A percentile compares a stretch with the other conserved stretches of the same genome.
Evolutionary conservation across 2,329 filamentous ascomycete species (phyloP).

Genomic region (Cercospora zeina): DNA sequence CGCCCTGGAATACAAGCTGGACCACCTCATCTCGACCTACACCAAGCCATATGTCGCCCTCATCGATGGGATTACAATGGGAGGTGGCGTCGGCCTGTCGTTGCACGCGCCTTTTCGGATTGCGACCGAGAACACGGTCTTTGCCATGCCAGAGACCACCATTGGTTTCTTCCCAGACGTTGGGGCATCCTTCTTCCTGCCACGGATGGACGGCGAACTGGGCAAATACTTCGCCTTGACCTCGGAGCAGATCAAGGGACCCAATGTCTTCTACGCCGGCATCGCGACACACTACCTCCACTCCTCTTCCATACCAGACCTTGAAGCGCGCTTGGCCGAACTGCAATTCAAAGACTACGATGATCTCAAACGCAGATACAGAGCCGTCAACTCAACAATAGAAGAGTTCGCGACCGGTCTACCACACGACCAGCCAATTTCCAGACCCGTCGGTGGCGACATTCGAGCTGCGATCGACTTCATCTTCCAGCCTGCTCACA

Average conservation of each 20-base stretch:
- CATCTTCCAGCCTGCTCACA: slow-evolving; percentile 48
- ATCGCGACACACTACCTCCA: slow-evolving; percentile 96
- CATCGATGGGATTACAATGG: slow-evolving; percentile 99
- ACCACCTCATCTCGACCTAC: slow-evolving; percentile 94
- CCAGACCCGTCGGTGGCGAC: slow-evolving; percentile 53
- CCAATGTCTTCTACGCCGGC: slow-evolving; percentile 85
- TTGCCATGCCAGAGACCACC: slow-evolving; percentile 97
- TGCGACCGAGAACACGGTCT: slow-evolving; percentile 90
- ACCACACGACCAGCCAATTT: slow-evolving; percentile 64
- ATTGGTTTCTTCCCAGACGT: slow-evolving; percentile 99
- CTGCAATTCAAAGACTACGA: slow-evolving; percentile 82
- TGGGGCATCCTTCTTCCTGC: slow-evolving; percentile 92
- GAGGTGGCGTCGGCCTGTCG: slow-evolving; percentile 89
- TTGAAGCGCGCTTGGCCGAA: slow-evolving; percentile 85
- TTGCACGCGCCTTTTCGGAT: slow-evolving; percentile 95
- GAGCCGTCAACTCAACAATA: slow-evolving; percentile 79
- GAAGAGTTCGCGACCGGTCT: slow-evolving; percentile 88
- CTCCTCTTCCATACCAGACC: slow-evolving; percentile 76
- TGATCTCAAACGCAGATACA: slow-evolving; percentile 60
- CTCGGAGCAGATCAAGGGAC: slow-evolving; percentile 76
- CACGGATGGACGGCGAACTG: slow-evolving; percentile 78
- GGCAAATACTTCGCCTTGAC: slow-evolving; percentile 94
- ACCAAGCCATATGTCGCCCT: slow-evolving; percentile 89
- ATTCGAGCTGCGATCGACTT: slow-evolving; percentile 81
- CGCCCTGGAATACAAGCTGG: slow-evolving; percentile 89